Percentiles rank a stretch among this genome's conserved stretches.
Conservation (phyloP, 2,329 filamentous ascomycete species). For the Macrophomina tecta region DNA sequence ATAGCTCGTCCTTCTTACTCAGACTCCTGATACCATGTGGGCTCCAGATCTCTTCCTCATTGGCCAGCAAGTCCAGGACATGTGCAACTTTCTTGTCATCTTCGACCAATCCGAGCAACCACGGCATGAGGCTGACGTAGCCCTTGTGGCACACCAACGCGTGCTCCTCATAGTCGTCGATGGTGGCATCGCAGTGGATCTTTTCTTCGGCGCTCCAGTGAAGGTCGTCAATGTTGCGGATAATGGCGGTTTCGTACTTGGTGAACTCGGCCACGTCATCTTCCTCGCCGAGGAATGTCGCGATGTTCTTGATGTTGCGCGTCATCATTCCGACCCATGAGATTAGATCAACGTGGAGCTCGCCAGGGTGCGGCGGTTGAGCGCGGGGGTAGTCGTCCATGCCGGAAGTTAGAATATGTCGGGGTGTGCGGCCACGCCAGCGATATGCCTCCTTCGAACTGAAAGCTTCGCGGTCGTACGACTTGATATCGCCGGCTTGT, state of each 20-base stretch:
- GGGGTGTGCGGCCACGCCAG: constrained; percentile 87
- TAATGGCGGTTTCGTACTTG: constrained; percentile 76
- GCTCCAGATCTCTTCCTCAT: constrained; percentile 89
- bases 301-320: constrained; percentile 80
- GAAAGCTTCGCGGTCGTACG: constrained; percentile 87
- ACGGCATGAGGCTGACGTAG: constrained; percentile 92
- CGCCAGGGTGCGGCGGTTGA: constrained; percentile 91
- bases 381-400: constrained; percentile 95
- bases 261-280: constrained; percentile 79
- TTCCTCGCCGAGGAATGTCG: constrained; percentile 71
- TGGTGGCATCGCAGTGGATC: constrained; percentile 91
- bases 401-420: constrained; percentile 89
- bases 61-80: constrained; percentile 76
- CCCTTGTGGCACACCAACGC: constrained; percentile 92
- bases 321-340: constrained; percentile 99
- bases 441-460: constrained; percentile 92
- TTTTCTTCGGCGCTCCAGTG: constrained; percentile 86
- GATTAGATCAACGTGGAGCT: constrained; percentile 93
- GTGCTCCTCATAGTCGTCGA: constrained; percentile 94
- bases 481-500: constrained; percentile 86
- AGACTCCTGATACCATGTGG: constrained; percentile 86
- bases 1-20: constrained; percentile 81
- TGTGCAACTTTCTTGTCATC: constrained; percentile 76
- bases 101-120: constrained; percentile 80
- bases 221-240: constrained; percentile 85